Percentiles rank a stretch among this genome's conserved stretches.
Evolutionary conservation across 1,284 basidiomycete species (phyloP).

Genomic region (Hypsizygus ulmarius): DNA sequence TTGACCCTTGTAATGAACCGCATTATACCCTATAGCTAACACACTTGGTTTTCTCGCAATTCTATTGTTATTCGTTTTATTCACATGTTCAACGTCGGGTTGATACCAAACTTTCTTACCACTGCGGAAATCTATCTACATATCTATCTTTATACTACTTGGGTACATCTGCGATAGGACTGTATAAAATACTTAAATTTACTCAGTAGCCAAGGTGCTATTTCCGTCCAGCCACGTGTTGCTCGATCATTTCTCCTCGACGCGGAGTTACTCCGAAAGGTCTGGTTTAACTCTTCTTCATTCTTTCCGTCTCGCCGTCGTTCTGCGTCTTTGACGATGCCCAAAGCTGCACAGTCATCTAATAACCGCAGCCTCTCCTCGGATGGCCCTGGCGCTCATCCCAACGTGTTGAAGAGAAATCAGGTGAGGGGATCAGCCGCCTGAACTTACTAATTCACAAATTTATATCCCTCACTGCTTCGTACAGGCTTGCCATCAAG

Average conservation of each 20-base stretch:
- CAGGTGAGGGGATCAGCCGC: conserved; percentile 38
- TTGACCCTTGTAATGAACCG: conserved; percentile 1
- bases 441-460: not conserved
- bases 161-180: no score
- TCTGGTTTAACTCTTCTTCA: conserved; percentile 1
- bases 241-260: conserved; percentile 9
- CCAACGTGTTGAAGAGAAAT: conserved; percentile 58
- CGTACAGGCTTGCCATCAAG: conserved; percentile 48
- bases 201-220: conserved; percentile 9
- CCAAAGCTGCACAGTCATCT: conserved; percentile 28
- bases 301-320: conserved; percentile 3
- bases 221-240: conserved; percentile 15
- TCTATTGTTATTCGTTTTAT: conserved; percentile 15
- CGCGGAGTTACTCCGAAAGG: conserved; percentile 5
- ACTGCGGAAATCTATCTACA: no score
- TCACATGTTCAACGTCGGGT: conserved; percentile 1
- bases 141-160: no score
- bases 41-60: not conserved
- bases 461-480: conserved; percentile 4
- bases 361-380: conserved; percentile 25
- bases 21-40: conserved; percentile 1
- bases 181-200: conserved; percentile 3
- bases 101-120: no score
- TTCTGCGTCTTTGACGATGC: conserved; percentile 15
- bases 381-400: conserved; percentile 33